A percentile compares a stretch with the other conserved stretches of the same genome.
These are phyloP conservation scores for Gynostemma pentaphyllum DNA, from an alignment of 306 rosid species.

Conservation along the genomic window DNA sequence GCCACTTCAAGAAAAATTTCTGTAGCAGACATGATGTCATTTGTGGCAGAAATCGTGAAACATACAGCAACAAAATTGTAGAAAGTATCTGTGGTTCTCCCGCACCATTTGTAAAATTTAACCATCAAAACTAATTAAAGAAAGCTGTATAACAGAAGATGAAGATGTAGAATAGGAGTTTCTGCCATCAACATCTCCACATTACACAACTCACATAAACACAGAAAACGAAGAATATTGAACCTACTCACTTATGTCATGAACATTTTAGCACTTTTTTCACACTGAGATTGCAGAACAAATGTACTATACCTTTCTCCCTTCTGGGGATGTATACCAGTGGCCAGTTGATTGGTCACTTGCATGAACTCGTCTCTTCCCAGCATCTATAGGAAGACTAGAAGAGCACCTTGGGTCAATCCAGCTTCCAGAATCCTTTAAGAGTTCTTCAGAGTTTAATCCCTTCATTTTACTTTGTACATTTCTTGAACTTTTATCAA, in stretches of 20 bases:
- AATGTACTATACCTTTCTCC: conserved; percentile 47
- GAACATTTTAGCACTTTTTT: conserved; percentile 1
- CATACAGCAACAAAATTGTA: neutral
- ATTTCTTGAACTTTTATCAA: conserved; percentile 30
- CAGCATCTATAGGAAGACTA: conserved; percentile 47
- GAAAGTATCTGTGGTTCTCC: neutral
- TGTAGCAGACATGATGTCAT: neutral
- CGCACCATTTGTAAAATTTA: neutral
- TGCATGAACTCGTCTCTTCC: conserved; percentile 53
- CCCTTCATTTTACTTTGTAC: conserved; percentile 20
- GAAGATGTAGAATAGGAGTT: neutral
- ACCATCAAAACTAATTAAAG: neutral
- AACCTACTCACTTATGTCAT: neutral
- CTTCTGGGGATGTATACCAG: conserved; percentile 70
- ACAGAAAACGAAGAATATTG: neutral
- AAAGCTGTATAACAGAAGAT: neutral
- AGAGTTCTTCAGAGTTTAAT: conserved; percentile 21
- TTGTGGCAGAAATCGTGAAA: neutral
- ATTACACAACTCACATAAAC: neutral
- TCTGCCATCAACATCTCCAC: neutral
- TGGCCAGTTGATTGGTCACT: conserved; percentile 61
- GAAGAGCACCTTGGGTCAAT: conserved; percentile 48
- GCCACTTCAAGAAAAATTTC: neutral
- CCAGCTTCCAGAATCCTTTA: conserved; percentile 44
- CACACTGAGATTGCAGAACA: neutral